phyloP scores from a whole-genome alignment of 257 asterid genomes.

The Haberlea rhodopensis region DNA sequence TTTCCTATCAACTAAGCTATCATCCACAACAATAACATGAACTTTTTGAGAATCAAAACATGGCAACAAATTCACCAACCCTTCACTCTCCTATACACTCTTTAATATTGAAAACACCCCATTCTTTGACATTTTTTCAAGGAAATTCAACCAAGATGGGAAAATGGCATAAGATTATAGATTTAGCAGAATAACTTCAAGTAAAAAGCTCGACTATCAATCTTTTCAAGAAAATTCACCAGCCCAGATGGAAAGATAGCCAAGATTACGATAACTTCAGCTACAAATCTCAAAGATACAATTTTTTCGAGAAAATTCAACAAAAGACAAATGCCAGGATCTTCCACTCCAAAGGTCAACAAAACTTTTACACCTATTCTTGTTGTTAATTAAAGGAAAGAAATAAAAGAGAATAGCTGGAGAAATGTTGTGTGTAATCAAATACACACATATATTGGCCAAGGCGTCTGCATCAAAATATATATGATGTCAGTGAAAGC shows the following conservation, averaged over 20 bases:
- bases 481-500: slow-evolving; percentile 44
- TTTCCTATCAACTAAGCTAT: slow-evolving; percentile 59
- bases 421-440: slow-evolving; percentile 13
- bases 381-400: background rate
- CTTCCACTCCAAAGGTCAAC: slow-evolving; percentile 21
- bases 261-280: too few species aligned
- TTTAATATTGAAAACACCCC: slow-evolving; percentile 52
- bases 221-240: too few species aligned
- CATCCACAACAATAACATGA: slow-evolving; percentile 75
- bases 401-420: slow-evolving; percentile 1
- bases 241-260: too few species aligned
- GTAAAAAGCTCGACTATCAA: too few species aligned
- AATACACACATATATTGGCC: slow-evolving; percentile 36
- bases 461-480: slow-evolving; percentile 41
- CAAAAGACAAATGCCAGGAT: slow-evolving; percentile 32
- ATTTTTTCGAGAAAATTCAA: slow-evolving; percentile 8
- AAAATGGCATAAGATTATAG: slow-evolving; percentile 2
- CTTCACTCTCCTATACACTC: slow-evolving; percentile 38
- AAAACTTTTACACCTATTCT: slow-evolving; percentile 1
- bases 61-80: slow-evolving; percentile 29
- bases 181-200: slow-evolving; percentile 17
- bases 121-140: slow-evolving; percentile 44
- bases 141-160: slow-evolving; percentile 30
- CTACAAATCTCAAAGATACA: slow-evolving; percentile 7
- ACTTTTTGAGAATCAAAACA: slow-evolving; percentile 38